Conservation (phyloP, 495 filamentous ascomycete genomes). For the Hypoxylon cercidicola region DNA sequence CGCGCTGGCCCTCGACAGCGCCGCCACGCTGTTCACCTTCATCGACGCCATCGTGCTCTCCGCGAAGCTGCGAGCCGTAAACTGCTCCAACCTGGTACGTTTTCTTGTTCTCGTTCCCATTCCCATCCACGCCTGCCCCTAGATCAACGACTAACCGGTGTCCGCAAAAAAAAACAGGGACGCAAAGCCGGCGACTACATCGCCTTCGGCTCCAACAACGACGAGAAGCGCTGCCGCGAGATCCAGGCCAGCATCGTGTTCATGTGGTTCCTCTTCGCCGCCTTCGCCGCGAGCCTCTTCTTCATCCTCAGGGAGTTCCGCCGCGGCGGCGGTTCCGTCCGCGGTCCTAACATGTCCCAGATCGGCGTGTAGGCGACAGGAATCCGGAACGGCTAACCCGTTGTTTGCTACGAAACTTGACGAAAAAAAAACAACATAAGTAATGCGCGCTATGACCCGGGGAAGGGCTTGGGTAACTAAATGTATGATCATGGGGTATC, state of each 20-base stretch:
- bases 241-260: slow-evolving; percentile 61
- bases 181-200: slow-evolving; percentile 52
- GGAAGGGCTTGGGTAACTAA: slow-evolving; percentile 3
- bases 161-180: no score
- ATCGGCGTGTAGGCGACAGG: slow-evolving; percentile 51
- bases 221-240: slow-evolving; percentile 59
- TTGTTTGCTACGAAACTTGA: slow-evolving; percentile 25
- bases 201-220: slow-evolving; percentile 55
- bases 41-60: slow-evolving; percentile 58
- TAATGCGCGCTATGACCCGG: slow-evolving; percentile 5
- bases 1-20: slow-evolving; percentile 52
- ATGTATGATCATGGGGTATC: slow-evolving; percentile 18
- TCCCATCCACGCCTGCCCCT: no score
- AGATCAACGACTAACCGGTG: no score
- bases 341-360: slow-evolving; percentile 59
- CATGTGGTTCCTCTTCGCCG: slow-evolving; percentile 60
- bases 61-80: slow-evolving; percentile 55
- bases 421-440: no score
- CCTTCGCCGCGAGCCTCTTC: slow-evolving; percentile 47
- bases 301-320: slow-evolving; percentile 51
- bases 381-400: slow-evolving; percentile 17
- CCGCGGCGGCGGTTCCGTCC: slow-evolving; percentile 53
- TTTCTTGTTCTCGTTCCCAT: neutral
- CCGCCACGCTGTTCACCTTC: slow-evolving; percentile 56
- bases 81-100: slow-evolving; percentile 50